A percentile compares a stretch with the other conserved stretches of the same genome.
These are phyloP conservation scores for Helicostylum pulchrum DNA, from an alignment of 192 early-diverging fungal species.

Conservation along the genomic window DNA sequence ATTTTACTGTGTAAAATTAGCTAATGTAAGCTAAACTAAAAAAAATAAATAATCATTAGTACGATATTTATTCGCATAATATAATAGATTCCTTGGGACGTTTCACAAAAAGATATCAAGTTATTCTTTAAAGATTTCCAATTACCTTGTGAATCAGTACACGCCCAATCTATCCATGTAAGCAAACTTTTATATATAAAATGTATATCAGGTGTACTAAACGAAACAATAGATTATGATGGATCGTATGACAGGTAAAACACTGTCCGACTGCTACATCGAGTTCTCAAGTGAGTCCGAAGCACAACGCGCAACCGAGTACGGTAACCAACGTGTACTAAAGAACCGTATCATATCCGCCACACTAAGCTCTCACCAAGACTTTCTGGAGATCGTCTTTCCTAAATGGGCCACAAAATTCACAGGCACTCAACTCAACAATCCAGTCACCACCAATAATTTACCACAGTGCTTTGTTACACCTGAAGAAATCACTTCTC, in stretches of 20 bases:
- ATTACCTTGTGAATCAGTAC: constrained; percentile 39
- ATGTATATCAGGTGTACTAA: no score
- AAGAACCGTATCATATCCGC: constrained; percentile 60
- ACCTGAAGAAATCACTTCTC: constrained; percentile 68
- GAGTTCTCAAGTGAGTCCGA: constrained; percentile 55
- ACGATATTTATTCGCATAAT: no score
- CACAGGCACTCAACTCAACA: not conserved
- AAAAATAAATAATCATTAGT: not conserved
- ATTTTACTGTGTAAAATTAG: constrained; percentile 15
- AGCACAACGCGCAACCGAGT: constrained; percentile 50
- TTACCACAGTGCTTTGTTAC: constrained; percentile 49
- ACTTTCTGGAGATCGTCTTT: constrained; percentile 50
- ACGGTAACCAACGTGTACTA: constrained; percentile 49
- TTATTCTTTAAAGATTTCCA: constrained; percentile 43
- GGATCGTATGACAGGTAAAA: constrained; percentile 69
- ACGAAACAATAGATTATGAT: constrained; percentile 43
- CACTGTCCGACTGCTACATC: constrained; percentile 62
- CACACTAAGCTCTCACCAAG: constrained; percentile 49
- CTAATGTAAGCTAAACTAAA: constrained; percentile 15
- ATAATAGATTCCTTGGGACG: constrained; percentile 54
- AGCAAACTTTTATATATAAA: no score
- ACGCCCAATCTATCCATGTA: constrained; percentile 54
- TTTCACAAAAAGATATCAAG: constrained; percentile 51
- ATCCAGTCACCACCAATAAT: not conserved
- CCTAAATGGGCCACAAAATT: constrained; percentile 57